These are phyloP conservation scores for Fusarium humuli DNA, from an alignment of 2,329 filamentous ascomycete species.

Conservation along the genomic window DNA sequence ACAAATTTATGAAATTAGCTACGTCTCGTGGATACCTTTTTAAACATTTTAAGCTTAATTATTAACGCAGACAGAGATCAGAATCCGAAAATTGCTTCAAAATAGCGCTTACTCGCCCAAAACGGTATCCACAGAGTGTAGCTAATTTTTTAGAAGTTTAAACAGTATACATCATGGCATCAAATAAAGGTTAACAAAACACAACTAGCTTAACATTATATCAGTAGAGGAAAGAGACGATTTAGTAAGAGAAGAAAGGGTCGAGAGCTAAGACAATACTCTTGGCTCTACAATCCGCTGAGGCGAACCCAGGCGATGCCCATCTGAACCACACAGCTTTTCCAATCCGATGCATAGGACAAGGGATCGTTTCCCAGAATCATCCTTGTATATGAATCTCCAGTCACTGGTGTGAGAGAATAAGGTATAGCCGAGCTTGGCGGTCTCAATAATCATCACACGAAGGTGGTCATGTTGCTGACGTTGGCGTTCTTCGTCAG, in stretches of 20 bases:
- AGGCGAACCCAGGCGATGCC: conserved; percentile 32
- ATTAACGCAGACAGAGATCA: no score
- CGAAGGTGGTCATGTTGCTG: conserved; percentile 50
- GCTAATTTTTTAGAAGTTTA: no score
- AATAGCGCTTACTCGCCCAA: no score
- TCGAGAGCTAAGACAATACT: not conserved
- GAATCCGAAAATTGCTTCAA: no score
- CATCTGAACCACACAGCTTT: conserved; percentile 45
- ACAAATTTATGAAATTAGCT: no score
- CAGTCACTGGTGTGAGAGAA: conserved; percentile 58
- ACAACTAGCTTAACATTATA: no score
- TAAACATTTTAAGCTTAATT: no score
- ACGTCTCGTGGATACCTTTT: no score
- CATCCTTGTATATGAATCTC: conserved; percentile 44
- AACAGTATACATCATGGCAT: no score
- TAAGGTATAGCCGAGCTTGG: conserved; percentile 56
- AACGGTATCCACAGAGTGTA: no score
- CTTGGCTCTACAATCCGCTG: conserved; percentile 32
- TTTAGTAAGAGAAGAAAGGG: not conserved
- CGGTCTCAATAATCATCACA: conserved; percentile 54
- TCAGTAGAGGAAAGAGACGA: no score
- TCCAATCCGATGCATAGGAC: conserved; percentile 49
- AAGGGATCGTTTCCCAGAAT: not conserved
- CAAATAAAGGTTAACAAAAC: no score
- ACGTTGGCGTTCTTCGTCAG: conserved; percentile 47